phyloP scores from a whole-genome alignment of 176 grass and related monocot species.

The Eremochloa ophiuroides region DNA sequence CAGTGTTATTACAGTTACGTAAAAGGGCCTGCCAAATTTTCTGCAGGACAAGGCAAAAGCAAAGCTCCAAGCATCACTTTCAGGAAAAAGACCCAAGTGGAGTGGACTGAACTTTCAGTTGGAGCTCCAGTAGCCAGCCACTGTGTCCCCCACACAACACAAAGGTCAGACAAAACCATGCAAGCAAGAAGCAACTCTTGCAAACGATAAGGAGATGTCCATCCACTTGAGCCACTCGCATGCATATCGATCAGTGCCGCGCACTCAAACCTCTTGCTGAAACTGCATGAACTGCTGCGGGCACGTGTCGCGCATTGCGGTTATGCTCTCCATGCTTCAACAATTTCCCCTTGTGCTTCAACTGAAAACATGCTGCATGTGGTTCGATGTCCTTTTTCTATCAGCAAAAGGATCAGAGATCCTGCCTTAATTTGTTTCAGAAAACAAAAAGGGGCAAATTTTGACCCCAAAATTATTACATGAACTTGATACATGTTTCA shows the following conservation, averaged over 20 bases:
- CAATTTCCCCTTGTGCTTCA: not conserved
- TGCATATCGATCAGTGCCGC: not conserved
- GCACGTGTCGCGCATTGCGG: not conserved
- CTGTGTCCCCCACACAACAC: conserved; percentile 7
- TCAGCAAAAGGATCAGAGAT: not conserved
- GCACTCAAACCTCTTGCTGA: conserved; percentile 2
- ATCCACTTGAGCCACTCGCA: conserved; percentile 10
- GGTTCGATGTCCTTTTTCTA: not conserved
- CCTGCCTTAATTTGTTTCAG: not conserved
- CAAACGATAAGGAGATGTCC: conserved; percentile 34
- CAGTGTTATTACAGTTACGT: conserved; percentile 16
- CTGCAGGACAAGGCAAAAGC: conserved; percentile 8
- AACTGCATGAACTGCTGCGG: not conserved
- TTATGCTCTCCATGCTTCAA: not conserved
- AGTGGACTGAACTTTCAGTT: conserved; percentile 38
- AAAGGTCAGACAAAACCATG: conserved; percentile 39
- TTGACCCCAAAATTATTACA: not conserved
- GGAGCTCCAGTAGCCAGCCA: conserved; percentile 26
- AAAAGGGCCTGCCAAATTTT: conserved; percentile 21
- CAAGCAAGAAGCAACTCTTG: conserved; percentile 9
- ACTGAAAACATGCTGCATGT: not conserved
- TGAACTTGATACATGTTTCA: not conserved
- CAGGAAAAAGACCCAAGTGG: conserved; percentile 28
- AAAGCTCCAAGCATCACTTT: conserved; percentile 39
- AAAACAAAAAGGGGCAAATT: not conserved